Percentiles rank a stretch among this genome's conserved stretches.
These are phyloP conservation scores for Dryas integrifolia DNA, from an alignment of 331 rosid species.

Conservation along the genomic window DNA sequence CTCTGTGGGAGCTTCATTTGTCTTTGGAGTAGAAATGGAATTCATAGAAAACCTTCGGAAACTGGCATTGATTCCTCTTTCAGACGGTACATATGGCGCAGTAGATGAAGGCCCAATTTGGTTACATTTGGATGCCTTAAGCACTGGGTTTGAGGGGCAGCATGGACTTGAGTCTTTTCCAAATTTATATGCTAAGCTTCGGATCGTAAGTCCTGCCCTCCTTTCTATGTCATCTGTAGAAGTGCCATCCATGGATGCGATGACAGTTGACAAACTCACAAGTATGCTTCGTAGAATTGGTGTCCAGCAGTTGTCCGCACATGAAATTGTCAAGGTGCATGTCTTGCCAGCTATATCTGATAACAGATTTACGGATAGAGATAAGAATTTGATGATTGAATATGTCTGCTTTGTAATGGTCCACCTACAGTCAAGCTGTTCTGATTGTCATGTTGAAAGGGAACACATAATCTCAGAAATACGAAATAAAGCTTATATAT, in stretches of 20 bases:
- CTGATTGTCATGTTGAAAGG: slow-evolving; percentile 58
- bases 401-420: slow-evolving; percentile 80
- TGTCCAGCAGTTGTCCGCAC: slow-evolving; percentile 80
- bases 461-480: slow-evolving; percentile 65
- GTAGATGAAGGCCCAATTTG: slow-evolving; percentile 75
- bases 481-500: slow-evolving; percentile 48
- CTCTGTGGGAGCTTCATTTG: slow-evolving; percentile 37
- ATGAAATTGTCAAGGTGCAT: slow-evolving; percentile 82
- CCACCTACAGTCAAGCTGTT: slow-evolving; percentile 70
- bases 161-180: slow-evolving; percentile 67
- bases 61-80: slow-evolving; percentile 72
- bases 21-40: slow-evolving; percentile 44
- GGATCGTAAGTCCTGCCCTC: slow-evolving; percentile 66
- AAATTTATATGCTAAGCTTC: slow-evolving; percentile 58
- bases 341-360: slow-evolving; percentile 70
- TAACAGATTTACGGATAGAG: slow-evolving; percentile 31
- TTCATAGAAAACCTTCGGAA: slow-evolving; percentile 46
- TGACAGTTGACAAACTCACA: slow-evolving; percentile 46
- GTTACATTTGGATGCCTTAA: slow-evolving; percentile 58
- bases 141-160: slow-evolving; percentile 49
- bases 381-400: slow-evolving; percentile 62
- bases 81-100: slow-evolving; percentile 79
- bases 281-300: slow-evolving; percentile 69
- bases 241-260: slow-evolving; percentile 37
- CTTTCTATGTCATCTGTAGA: slow-evolving; percentile 52